These are phyloP conservation scores for Penicillium glabrum DNA, from an alignment of 2,329 filamentous ascomycete species.

Conservation along the genomic window DNA sequence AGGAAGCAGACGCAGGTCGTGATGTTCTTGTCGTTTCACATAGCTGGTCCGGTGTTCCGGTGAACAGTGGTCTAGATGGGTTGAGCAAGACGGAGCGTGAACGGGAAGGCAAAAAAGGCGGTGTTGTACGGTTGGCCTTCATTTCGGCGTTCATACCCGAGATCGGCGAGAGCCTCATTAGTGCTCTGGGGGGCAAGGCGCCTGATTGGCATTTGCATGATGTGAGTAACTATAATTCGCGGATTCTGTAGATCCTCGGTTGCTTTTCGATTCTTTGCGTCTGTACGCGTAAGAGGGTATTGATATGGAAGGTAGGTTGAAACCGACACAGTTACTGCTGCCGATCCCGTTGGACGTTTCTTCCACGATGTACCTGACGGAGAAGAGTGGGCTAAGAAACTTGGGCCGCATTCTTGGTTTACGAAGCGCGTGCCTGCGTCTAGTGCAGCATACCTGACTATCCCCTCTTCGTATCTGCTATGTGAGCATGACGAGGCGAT, in stretches of 20 bases:
- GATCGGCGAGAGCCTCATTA: slow-evolving; percentile 30
- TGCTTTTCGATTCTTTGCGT: not conserved
- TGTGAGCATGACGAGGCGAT: slow-evolving; percentile 33
- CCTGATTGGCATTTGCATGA: slow-evolving; percentile 32
- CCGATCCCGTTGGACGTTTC: slow-evolving; percentile 14
- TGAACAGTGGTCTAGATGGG: slow-evolving; percentile 34
- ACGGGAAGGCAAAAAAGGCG: slow-evolving; percentile 28
- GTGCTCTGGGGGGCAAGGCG: slow-evolving; percentile 26
- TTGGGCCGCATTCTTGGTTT: slow-evolving; percentile 31
- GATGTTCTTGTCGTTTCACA: slow-evolving; percentile 34
- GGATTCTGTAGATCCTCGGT: not conserved
- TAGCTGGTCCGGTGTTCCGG: slow-evolving; percentile 39
- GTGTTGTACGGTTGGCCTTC: slow-evolving; percentile 34
- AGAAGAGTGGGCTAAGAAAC: slow-evolving; percentile 25
- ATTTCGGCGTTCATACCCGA: slow-evolving; percentile 36
- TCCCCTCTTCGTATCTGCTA: slow-evolving; percentile 29
- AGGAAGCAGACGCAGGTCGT: slow-evolving; percentile 28
- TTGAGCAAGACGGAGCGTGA: slow-evolving; percentile 32
- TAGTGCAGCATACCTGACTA: slow-evolving; percentile 24
- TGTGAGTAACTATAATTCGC: slow-evolving; percentile 20
- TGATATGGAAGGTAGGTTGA: slow-evolving; percentile 9
- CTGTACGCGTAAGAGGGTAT: too few relatives aligned
- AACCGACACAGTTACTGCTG: slow-evolving; percentile 24
- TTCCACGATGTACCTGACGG: slow-evolving; percentile 34
- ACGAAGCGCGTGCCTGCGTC: slow-evolving; percentile 29